These are phyloP conservation scores for Testicularia cyperi DNA, from an alignment of 1,284 basidiomycete genomes.

Conservation along the genomic window DNA sequence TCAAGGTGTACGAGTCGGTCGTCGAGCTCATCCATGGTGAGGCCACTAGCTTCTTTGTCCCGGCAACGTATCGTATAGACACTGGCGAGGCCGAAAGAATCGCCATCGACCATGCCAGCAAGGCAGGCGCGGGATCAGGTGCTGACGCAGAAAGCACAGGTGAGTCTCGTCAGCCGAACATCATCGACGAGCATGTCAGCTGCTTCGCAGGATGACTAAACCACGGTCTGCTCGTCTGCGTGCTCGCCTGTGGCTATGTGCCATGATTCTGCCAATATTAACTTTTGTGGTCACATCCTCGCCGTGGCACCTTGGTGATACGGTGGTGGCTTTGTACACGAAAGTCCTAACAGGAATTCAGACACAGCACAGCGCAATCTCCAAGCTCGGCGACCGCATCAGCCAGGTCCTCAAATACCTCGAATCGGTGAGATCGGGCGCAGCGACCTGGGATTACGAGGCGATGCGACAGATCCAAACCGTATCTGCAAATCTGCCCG, in stretches of 20 bases:
- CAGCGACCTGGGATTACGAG: slow-evolving; percentile 63
- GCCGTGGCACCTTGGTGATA: no score
- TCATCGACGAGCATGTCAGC: no score
- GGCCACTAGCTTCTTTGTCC: slow-evolving; percentile 66
- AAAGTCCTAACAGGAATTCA: slow-evolving; percentile 84
- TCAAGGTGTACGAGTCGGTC: slow-evolving; percentile 47
- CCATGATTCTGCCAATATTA: no score
- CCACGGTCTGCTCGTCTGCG: no score
- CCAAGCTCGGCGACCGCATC: slow-evolving; percentile 92
- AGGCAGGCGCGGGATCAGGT: slow-evolving; percentile 72
- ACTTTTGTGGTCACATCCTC: no score
- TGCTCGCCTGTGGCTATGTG: no score
- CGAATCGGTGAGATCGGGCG: slow-evolving; percentile 20
- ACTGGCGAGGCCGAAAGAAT: slow-evolving; percentile 98
- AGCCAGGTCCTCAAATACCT: slow-evolving; percentile 75
- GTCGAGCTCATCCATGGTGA: slow-evolving; percentile 41
- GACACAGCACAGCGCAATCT: slow-evolving; percentile 88
- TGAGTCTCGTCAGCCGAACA: slow-evolving; percentile 53
- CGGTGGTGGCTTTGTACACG: no score
- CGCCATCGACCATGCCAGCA: slow-evolving; percentile 91
- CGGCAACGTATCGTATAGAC: slow-evolving; percentile 81
- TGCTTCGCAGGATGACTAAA: no score
- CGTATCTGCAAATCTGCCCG: slow-evolving; percentile 70
- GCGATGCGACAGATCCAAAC: slow-evolving; percentile 81
- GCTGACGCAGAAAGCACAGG: slow-evolving; percentile 66